Evolutionary conservation across 2,329 filamentous ascomycete species (phyloP).

Genomic region (Exophiala mesophila): DNA sequence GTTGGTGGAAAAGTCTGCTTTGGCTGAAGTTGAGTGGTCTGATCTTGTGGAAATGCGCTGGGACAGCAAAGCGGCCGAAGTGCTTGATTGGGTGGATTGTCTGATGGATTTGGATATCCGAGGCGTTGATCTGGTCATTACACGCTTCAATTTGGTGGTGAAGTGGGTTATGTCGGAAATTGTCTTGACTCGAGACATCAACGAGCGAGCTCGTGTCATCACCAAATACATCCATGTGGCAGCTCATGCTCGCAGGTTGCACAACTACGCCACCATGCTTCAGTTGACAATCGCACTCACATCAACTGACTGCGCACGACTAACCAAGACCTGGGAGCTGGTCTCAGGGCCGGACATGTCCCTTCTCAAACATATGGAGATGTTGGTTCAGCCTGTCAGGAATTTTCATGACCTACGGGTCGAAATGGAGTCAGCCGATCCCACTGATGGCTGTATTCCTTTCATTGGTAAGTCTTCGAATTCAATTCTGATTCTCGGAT

Average conservation of each 20-base stretch:
- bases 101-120: slow-evolving; percentile 48
- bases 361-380: slow-evolving; percentile 55
- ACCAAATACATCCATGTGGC: slow-evolving; percentile 62
- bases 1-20: slow-evolving; percentile 59
- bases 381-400: slow-evolving; percentile 56
- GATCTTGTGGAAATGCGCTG: slow-evolving; percentile 61
- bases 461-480: slow-evolving; percentile 51
- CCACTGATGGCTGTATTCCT: slow-evolving; percentile 60
- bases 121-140: slow-evolving; percentile 61
- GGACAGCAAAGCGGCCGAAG: slow-evolving; percentile 50
- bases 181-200: slow-evolving; percentile 52
- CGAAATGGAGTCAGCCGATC: slow-evolving; percentile 58
- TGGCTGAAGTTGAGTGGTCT: slow-evolving; percentile 63
- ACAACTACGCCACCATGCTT: slow-evolving; percentile 63
- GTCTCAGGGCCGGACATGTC: slow-evolving; percentile 52
- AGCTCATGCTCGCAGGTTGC: slow-evolving; percentile 51
- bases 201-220: slow-evolving; percentile 57
- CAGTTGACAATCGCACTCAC: slow-evolving; percentile 60
- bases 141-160: slow-evolving; percentile 62
- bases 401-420: slow-evolving; percentile 60
- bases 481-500: not conserved
- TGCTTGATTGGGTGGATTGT: slow-evolving; percentile 59
- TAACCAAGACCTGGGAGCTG: slow-evolving; percentile 55
- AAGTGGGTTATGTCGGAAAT: slow-evolving; percentile 63
- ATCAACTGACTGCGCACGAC: slow-evolving; percentile 53